These are phyloP conservation scores for Mariannaea sp. DNA, from an alignment of 2,329 filamentous ascomycete genomes.

Conservation along the genomic window DNA sequence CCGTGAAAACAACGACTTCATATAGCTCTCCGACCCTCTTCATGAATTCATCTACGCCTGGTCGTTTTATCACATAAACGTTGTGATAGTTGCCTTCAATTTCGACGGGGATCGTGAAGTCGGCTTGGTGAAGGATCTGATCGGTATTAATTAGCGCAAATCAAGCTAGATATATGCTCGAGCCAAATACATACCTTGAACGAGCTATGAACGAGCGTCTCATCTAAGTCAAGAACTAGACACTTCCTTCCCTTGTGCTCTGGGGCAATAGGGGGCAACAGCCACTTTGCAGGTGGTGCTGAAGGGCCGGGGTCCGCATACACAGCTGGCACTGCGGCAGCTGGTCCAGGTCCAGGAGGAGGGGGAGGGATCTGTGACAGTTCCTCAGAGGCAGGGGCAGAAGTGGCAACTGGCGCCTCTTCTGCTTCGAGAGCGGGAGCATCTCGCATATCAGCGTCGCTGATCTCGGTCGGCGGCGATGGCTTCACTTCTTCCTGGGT, in stretches of 20 bases:
- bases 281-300: constrained; percentile 60
- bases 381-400: constrained; percentile 42
- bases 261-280: constrained; percentile 81
- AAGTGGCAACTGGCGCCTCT: constrained; percentile 47
- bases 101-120: constrained; percentile 98
- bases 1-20: constrained; percentile 98
- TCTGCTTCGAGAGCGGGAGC: constrained; percentile 57
- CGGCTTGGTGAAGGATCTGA: constrained; percentile 94
- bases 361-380: constrained; percentile 44
- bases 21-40: constrained; percentile 97
- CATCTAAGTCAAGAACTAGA: constrained; percentile 91
- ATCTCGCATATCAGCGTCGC: constrained; percentile 72
- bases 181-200: constrained; percentile 79
- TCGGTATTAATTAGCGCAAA: constrained; percentile 28
- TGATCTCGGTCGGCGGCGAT: constrained; percentile 53
- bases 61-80: constrained; percentile 98
- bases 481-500: constrained; percentile 41
- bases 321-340: constrained; percentile 47
- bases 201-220: constrained; percentile 96
- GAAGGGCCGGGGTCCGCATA: constrained; percentile 49
- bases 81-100: constrained; percentile 99
- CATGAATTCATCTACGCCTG: constrained; percentile 99
- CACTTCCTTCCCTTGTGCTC: constrained; percentile 89
- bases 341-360: constrained; percentile 52
- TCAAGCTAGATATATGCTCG: neutral